These are phyloP conservation scores for Schizopora paradoxa DNA, from an alignment of 1,284 basidiomycete species.

Conservation along the genomic window DNA sequence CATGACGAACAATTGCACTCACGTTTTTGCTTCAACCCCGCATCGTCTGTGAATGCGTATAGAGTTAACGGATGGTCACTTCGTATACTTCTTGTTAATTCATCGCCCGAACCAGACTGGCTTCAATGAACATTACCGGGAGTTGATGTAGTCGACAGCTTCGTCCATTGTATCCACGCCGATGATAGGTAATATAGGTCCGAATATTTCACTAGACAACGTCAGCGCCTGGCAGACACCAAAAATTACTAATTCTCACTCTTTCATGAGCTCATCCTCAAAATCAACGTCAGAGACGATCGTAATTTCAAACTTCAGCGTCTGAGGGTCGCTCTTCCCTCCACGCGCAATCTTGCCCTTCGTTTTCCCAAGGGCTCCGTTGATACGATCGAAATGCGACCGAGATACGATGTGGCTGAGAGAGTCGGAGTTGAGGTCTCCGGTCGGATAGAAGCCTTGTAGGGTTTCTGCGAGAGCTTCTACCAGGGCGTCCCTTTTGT, in stretches of 20 bases:
- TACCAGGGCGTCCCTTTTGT: constrained; percentile 37
- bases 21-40: constrained; percentile 29
- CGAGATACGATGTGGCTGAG: constrained; percentile 34
- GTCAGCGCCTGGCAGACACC: background rate
- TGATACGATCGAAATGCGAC: constrained; percentile 37
- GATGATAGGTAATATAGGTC: constrained; percentile 45
- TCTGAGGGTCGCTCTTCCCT: constrained; percentile 33
- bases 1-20: constrained; percentile 25
- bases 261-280: constrained; percentile 38
- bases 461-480: constrained; percentile 32
- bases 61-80: constrained; percentile 33
- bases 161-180: constrained; percentile 36
- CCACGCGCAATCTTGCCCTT: constrained; percentile 42
- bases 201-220: constrained; percentile 37
- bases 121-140: constrained; percentile 10
- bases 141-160: constrained; percentile 35
- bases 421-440: constrained; percentile 29
- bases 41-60: constrained; percentile 35
- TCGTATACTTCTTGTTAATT: no score
- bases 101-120: no score
- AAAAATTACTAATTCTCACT: constrained; percentile 22
- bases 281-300: constrained; percentile 31
- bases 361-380: constrained; percentile 32
- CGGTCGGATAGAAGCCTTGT: constrained; percentile 25
- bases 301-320: constrained; percentile 29